Percentiles rank a stretch among this genome's conserved stretches.
phyloP scores from a whole-genome alignment of 1,284 basidiomycete species.

The Boletus austroedulis region DNA sequence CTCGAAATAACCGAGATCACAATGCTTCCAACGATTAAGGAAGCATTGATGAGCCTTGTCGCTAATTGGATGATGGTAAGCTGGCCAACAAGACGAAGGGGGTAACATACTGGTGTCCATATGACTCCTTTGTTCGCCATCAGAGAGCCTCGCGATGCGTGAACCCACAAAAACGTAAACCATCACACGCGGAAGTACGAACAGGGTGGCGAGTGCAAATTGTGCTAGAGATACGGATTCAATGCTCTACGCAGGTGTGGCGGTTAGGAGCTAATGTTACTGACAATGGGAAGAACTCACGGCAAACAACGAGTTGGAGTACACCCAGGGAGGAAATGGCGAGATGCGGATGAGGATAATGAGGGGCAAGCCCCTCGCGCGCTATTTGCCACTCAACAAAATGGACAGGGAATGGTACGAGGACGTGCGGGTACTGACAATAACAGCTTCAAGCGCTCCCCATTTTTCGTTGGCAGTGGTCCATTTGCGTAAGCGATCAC shows the following conservation, averaged over 20 bases:
- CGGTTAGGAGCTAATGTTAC: background rate
- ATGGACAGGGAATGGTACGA: constrained; percentile 1
- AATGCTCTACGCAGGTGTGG: constrained; percentile 52
- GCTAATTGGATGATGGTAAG: constrained; percentile 37
- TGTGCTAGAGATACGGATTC: constrained; percentile 70
- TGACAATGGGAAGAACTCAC: constrained; percentile 42
- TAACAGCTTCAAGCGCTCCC: constrained; percentile 72
- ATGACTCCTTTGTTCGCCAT: constrained; percentile 65
- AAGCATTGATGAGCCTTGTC: constrained; percentile 62
- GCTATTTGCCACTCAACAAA: constrained; percentile 48
- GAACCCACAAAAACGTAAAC: constrained; percentile 78
- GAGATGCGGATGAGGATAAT: constrained; percentile 80
- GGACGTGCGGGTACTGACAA: constrained; percentile 46
- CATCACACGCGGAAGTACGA: constrained; percentile 67
- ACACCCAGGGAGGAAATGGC: constrained; percentile 81
- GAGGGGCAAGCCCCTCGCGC: constrained; percentile 67
- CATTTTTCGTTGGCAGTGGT: constrained; percentile 64
- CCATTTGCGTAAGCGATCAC: constrained; percentile 53
- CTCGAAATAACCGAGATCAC: constrained; percentile 55
- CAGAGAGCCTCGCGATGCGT: constrained; percentile 69
- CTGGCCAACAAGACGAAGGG: background rate
- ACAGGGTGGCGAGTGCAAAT: constrained; percentile 70
- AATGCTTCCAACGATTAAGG: constrained; percentile 58
- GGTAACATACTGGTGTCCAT: constrained; percentile 67
- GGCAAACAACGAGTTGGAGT: constrained; percentile 75